Evolutionary conservation across 176 grass and related monocot species (phyloP), one percentile per base, ranked within the genome.

Genomic region (Carex scoparia): DNA sequence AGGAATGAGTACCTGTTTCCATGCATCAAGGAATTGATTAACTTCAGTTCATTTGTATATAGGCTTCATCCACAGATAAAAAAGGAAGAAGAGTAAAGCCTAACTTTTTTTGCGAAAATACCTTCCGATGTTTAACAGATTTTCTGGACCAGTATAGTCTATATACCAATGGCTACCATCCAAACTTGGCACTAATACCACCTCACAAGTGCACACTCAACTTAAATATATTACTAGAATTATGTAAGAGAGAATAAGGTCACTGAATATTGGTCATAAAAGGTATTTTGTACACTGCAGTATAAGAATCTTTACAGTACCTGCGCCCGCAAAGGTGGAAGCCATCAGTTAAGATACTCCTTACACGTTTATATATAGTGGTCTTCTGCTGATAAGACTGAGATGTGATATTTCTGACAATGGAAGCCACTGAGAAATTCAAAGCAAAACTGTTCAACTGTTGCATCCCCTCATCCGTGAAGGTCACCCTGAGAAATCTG

Each of bases 401-500:
- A 79, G 87, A 86, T 70, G 90, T 94, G 77, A 94, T 72, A 14
- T 91, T 86, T 81, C 75, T 91, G 49, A 97, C 90, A 19, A 97
- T 94, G 18, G 89, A 86, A 0, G 95, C 86, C 0, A 85, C 80
- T 42, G 85, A 93, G 68, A 87, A 97, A 66, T 93, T 93, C 4
- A 97, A 85, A 28, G 89, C 89, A 84, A 72, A 85, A 69, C 65
- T 94, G 70, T 94, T 97, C 2, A 97, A 84, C 7, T 27, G 55
- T 81, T 93, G 86, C 90, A 90, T 91, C 4, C 87, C 92, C 84
- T 97, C 95, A 37, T 97, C 95, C 87, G 89, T 97, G 65, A 97
- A 94, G 42, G 92, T 92, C 48, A 97, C 95, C 75, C 95, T 94
- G 89, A 97, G 71, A 80, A 97, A 97, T 40, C 92, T 84, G 77